A percentile compares a stretch with the other conserved stretches of the same genome.
Evolutionary conservation across 305 asterid species (phyloP).

Genomic region (Withania somnifera): DNA sequence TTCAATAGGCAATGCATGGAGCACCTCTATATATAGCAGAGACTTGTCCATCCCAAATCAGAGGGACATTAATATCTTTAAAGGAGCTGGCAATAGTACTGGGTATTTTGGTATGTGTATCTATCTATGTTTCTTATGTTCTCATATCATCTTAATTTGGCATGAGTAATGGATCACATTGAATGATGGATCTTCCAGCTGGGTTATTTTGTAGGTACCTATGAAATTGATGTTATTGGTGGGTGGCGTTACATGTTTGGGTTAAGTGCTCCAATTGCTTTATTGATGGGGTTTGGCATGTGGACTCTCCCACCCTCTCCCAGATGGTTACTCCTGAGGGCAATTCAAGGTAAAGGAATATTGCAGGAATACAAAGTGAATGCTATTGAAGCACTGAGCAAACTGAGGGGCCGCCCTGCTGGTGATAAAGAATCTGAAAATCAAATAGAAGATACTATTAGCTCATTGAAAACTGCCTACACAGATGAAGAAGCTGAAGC

Average conservation of each 20-base stretch:
- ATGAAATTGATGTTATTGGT: constrained; percentile 62
- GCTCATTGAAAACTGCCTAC: constrained; percentile 68
- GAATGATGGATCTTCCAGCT: constrained; percentile 37
- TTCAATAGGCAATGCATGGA: constrained; percentile 89
- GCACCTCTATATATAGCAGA: constrained; percentile 98
- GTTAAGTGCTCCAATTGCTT: constrained; percentile 72
- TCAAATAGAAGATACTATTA: constrained; percentile 68
- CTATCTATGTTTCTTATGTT: neutral
- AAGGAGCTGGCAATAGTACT: constrained; percentile 96
- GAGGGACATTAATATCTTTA: constrained; percentile 89
- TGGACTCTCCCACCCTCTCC: constrained; percentile 95
- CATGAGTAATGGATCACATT: constrained; percentile 2
- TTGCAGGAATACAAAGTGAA: constrained; percentile 78
- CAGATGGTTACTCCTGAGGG: constrained; percentile 92
- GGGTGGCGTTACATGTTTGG: constrained; percentile 99
- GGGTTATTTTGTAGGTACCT: constrained; percentile 82
- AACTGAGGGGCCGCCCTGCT: constrained; percentile 64
- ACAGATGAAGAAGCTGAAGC: constrained; percentile 62
- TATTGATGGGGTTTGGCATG: constrained; percentile 85
- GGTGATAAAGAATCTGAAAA: constrained; percentile 62
- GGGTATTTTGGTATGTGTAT: constrained; percentile 64
- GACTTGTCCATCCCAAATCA: constrained; percentile 91
- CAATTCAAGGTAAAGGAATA: constrained; percentile 77
- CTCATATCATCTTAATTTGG: neutral
- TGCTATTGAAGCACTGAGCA: constrained; percentile 63